phyloP scores from a whole-genome alignment of 768 basidiomycete species.

The Tremella mesenterica region DNA sequence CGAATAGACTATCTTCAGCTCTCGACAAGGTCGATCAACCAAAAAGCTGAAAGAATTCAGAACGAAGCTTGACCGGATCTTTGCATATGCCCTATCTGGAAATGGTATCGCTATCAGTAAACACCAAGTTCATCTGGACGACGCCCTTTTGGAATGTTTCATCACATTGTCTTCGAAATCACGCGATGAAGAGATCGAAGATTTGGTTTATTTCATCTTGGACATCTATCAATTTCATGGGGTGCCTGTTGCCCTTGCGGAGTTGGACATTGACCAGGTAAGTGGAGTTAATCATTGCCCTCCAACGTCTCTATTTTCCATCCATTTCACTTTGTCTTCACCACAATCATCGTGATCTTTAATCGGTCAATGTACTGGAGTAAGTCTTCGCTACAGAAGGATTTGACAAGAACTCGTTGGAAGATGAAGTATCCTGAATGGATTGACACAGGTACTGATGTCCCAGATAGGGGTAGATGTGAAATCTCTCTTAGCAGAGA shows the following conservation, averaged over 20 bases:
- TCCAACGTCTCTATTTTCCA: too few species aligned
- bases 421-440: background rate
- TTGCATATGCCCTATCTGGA: constrained; percentile 56
- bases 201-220: constrained; percentile 83
- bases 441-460: background rate
- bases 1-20: constrained; percentile 38
- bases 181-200: constrained; percentile 88
- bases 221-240: constrained; percentile 93
- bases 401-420: too few species aligned
- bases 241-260: constrained; percentile 73
- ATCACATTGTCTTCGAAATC: constrained; percentile 71
- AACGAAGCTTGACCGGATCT: constrained; percentile 63
- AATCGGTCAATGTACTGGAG: too few species aligned
- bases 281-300: constrained; percentile 10
- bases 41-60: constrained; percentile 52
- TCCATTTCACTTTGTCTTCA: too few species aligned
- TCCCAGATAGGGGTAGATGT: constrained; percentile 63
- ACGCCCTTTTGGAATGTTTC: constrained; percentile 74
- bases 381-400: too few species aligned
- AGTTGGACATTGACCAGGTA: constrained; percentile 86
- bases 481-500: constrained; percentile 65
- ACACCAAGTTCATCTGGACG: constrained; percentile 51
- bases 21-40: constrained; percentile 45
- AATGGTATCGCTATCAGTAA: constrained; percentile 55
- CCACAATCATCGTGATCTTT: too few species aligned